Evolutionary conservation across 202 grass and related monocot genomes (phyloP), one percentile per base, ranked within the genome.

Genomic region (Schoenoplectus triqueter): DNA sequence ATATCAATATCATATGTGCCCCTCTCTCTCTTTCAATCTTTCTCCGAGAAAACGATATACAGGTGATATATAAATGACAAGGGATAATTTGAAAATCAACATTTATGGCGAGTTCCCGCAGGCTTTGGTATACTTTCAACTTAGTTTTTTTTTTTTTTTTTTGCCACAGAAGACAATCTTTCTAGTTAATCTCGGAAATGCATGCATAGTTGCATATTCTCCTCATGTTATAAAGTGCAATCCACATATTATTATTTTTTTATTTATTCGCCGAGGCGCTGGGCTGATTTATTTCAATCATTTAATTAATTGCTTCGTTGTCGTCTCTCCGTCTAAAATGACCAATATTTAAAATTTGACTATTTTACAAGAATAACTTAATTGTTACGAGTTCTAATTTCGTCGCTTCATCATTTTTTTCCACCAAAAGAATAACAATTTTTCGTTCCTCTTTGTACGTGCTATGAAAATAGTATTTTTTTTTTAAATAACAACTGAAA

Each of bases 61-160:
- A 80, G 6, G 7, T 64, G 77, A 80, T 80, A 61, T 44, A 78
- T 61, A 61, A 80, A 80, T 80, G 77, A 64, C 60, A 8, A n/a
- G 40, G 84, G 84, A 91, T 87, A 80, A 86, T 31, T 31, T 31
- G 1, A 31, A 31, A 1, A 31, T 31, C 31, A 31, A 31, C 31
- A 31, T 31, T 31, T 31, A 31, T 31, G 31, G 31, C 31, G 31
- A 31, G 31, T 31, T 31, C 31, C 31, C 31, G 31, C 31, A 31
- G 31, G 31, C 31, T 31, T 31, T 31, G 31, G 31, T 31, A 64
- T 14, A 44, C 1, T 48, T 51, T 39, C 64, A 50, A 82, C 40
- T 69, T 70, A 45, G 67, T 13, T 7, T 69, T 19, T 0, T 59
- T 72, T 84, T 69, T 7, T 69, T 15, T 0, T 61, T 86, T 86